Evolutionary conservation across 352 stramenopile genomes (phyloP), one percentile per base, ranked within the genome.

Genomic region (Pythium oligandrum): DNA sequence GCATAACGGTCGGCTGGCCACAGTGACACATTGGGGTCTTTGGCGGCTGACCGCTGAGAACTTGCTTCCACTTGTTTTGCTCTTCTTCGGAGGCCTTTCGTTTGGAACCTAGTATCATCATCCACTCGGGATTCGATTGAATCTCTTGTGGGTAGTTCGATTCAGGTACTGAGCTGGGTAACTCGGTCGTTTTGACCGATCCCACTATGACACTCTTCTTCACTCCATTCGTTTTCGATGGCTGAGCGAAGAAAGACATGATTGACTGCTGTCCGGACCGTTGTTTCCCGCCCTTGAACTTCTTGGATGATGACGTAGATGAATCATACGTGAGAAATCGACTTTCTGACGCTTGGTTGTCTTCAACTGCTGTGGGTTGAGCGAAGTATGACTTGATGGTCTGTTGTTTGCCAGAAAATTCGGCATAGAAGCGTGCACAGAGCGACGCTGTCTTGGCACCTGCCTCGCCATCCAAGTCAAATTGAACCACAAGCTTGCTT

Each of bases 381-480:
- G 35, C 46, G 37, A 78, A 58, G 30, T 70, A 91, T 17, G 70
- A 57, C 51, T 71, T 76, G 45, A 90, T 85, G 43, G 54, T 75
- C 48, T 90, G 79, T 42, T 94, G 83, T 31, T 67, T 91, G 17
- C 83, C 81, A 5, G 81, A 76, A 53, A 92, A 94, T 42, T 94
- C 83, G 6, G 61, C 54, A 49, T 74, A 92, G 62, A 86, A 78
- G 46, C 83, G 88, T 33, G 81, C 75, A 35, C 79, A 92, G 0
- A 89, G 50, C 11, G 74, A 62, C 11, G 75, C 69, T n/a, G 60
- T 72, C 50, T 66, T 75, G 39, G 44, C n/a, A 2, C 40, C 31
- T 6, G 8, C 49, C 4, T 42, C 38, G 6, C 48, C 39, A 33
- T 33, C 43, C 6, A 46, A 17, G 33, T 73, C 44, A 3, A 85